Base-by-base conservation (phyloP, 768 basidiomycete genomes). In the Asterophora parasitica region DNA sequence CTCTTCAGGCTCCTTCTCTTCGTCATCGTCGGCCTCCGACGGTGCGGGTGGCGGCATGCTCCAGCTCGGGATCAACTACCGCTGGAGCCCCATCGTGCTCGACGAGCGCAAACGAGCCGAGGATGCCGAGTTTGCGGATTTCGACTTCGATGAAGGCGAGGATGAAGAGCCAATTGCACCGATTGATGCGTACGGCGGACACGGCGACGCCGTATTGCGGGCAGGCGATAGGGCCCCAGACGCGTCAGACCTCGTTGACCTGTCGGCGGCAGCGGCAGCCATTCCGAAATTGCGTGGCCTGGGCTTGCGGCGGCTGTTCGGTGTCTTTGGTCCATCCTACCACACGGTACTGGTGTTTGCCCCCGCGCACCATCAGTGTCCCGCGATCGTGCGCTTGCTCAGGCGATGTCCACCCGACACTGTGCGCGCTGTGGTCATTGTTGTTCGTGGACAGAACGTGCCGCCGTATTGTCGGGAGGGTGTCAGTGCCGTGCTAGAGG, bases 31-130 rank as follows among this genome's bases (percentile, higher is more conserved):
- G n/a, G n/a, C n/a, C n/a, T n/a, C n/a, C n/a, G n/a, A n/a, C 23
- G 23, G 23, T 23, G 23, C 23, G 23, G 23, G 23, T 23, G 23
- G 58, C 13, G 55, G 57, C 2, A 47, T 76, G 4, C 53, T 60
- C 15, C 74, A 76, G 59, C 69, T 79, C 30, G 77, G 75, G 7
- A 65, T 80, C 36, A 81, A 81, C 59, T 81, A 75, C 54, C 68
- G 80, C 7, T 69, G 71, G 61, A 79, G 78, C 55, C 52, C 71
- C 0, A 66, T 78, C 16, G 64, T 79, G 1, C 17, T 75, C 11
- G 78, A 80, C 43, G 70, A 70, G 19, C 57, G 62, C n/a, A 58
- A 58, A 41, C 38, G 19, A 32, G 37, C 47, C 6, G 48, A 53
- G 30, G 52, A 53, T 27, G 52, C 32, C 7, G 51, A 52, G 32